A percentile compares a stretch with the other conserved stretches of the same genome.
Evolutionary conservation across 2,329 filamentous ascomycete genomes (phyloP).

Genomic region (Ophiostoma sp.): DNA sequence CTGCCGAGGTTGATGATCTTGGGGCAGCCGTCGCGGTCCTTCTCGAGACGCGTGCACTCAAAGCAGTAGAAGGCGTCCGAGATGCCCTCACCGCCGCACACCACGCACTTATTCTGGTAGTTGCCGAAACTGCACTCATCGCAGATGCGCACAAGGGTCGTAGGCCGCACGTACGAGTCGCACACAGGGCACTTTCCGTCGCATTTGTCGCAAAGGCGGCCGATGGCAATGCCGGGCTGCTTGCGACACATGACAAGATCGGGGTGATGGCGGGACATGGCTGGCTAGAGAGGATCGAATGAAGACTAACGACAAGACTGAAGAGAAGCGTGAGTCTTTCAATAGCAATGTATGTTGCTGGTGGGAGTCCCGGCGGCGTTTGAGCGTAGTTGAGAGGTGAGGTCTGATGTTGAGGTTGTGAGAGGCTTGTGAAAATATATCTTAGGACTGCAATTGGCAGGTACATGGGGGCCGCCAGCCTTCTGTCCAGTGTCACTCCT

Average conservation of each 20-base stretch:
- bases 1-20: conserved; percentile 99
- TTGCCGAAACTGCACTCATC: conserved; percentile 99
- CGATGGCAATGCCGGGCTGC: conserved; percentile 94
- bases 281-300: neutral
- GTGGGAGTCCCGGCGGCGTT: too few relatives aligned
- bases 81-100: conserved; percentile 93
- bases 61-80: conserved; percentile 99
- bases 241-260: conserved; percentile 99
- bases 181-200: conserved; percentile 99
- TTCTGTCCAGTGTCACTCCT: conserved; percentile 13
- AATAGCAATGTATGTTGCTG: too few relatives aligned
- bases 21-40: conserved; percentile 93
- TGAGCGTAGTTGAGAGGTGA: neutral
- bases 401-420: conserved; percentile 2
- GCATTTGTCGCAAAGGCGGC: conserved; percentile 98
- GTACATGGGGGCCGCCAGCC: neutral
- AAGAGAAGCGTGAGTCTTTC: neutral
- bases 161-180: conserved; percentile 97
- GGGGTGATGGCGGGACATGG: conserved; percentile 91
- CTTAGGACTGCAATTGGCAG: conserved; percentile 1
- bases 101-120: conserved; percentile 99
- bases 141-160: conserved; percentile 95
- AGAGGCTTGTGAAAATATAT: conserved; percentile 6
- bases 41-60: conserved; percentile 93
- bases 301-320: neutral